Evolutionary conservation across 2,329 filamentous ascomycete species (phyloP), one percentile per base, ranked within the genome.

Genomic region (Verruconis gallopava): DNA sequence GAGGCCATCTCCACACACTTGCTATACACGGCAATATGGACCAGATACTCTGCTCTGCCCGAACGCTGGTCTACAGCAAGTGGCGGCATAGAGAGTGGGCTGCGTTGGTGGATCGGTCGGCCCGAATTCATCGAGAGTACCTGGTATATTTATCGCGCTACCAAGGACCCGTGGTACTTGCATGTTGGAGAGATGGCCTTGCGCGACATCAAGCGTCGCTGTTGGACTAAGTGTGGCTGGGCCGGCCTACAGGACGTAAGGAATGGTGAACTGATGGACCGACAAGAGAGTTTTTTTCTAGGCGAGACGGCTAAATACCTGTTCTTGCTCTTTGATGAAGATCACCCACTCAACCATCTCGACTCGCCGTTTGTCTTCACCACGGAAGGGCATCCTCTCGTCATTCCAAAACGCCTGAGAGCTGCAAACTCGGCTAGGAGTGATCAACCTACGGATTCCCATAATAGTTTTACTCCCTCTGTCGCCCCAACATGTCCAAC

Each of bases 221-320:
- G 91, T 61, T 86, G 85, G 76, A 85, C 86, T 1, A 73, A 75
- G 47, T 98, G 91, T 53, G 91, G 91, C 32, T 96, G 89, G 86
- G 84, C 89, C 12, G 89, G 89, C 1, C 69, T 96, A 32, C 61
- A 66, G 21, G 67, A 71, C 46, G 67, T 71, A 15, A 58, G 61
- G 5, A 66, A 56, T n/a, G 89, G 89, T 3, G 85, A 95, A 61
- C 77, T 85, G 60, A 84, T 76, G 51, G 88, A 98, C 57, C 81
- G 91, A 22, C 96, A 96, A 91, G 91, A 98, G 62, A 96, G 89
- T 57, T 98, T 96, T 69, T 96, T 96, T 55, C 71, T 98, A 1
- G 89, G 91, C 12, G 91, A 98, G 62, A 98, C 91, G 1, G 80
- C 85, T 35, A 95, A 96, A 61, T 98, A 98, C 59, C 68, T 98